A percentile compares a stretch with the other conserved stretches of the same genome.
phyloP scores from a whole-genome alignment of 495 filamentous ascomycete species.

The Lepraria neglecta region DNA sequence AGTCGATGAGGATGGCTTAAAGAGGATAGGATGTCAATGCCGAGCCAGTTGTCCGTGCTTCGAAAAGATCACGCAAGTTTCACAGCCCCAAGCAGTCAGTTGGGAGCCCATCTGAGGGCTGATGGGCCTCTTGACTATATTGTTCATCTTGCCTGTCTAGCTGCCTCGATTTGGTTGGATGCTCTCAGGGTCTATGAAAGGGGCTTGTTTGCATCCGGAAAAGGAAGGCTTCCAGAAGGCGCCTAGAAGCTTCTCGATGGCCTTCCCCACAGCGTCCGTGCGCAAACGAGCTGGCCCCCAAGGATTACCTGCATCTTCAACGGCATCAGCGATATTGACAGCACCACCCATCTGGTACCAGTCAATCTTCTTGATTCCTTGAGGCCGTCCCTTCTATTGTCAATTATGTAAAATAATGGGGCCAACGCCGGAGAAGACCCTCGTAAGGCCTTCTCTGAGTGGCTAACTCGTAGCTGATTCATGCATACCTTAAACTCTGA shows the following conservation, averaged over 20 bases:
- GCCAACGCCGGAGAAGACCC: not conserved
- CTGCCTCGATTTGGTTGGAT: too few species aligned
- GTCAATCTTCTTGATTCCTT: not conserved
- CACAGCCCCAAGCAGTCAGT: too few species aligned
- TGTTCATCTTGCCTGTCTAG: too few species aligned
- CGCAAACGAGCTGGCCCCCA: constrained; percentile 17
- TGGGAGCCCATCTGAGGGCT: too few species aligned
- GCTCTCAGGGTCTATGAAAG: not conserved
- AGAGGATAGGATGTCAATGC: too few species aligned
- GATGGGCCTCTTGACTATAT: too few species aligned
- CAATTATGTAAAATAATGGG: not conserved
- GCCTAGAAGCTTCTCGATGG: constrained; percentile 23
- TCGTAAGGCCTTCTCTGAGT: not conserved
- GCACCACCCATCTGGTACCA: not conserved
- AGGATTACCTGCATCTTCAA: constrained; percentile 15
- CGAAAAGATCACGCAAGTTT: too few species aligned
- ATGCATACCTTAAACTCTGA: constrained; percentile 4
- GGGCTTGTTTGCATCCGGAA: not conserved
- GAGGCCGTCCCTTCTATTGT: not conserved
- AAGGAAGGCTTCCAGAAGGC: constrained; percentile 21
- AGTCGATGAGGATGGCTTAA: too few species aligned
- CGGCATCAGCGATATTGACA: not conserved
- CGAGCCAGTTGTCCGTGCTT: too few species aligned
- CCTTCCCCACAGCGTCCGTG: constrained; percentile 23
- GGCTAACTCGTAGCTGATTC: not conserved